A percentile compares a stretch with the other conserved stretches of the same genome.
Evolutionary conservation across 2,329 filamentous ascomycete genomes (phyloP).

Genomic region (Monosporascus sp.): DNA sequence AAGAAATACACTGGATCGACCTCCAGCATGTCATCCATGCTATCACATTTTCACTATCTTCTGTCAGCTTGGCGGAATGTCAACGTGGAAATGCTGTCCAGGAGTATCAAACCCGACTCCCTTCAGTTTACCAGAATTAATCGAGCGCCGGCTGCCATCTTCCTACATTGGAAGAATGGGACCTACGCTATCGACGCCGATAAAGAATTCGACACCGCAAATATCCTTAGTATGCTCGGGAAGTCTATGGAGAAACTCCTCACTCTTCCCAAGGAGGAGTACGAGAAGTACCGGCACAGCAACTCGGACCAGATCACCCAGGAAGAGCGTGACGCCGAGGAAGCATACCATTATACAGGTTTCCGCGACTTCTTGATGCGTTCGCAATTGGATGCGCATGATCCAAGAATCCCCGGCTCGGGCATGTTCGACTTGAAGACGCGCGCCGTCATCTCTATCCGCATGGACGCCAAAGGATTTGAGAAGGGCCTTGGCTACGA

Average conservation of each 20-base stretch:
- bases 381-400: conserved; percentile 88
- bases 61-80: conserved; percentile 77
- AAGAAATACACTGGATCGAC: conserved; percentile 92
- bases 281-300: conserved; percentile 72
- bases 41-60: conserved; percentile 90
- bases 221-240: conserved; percentile 84
- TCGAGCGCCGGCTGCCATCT: conserved; percentile 71
- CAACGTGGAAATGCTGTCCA: conserved; percentile 62
- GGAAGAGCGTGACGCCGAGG: conserved; percentile 64
- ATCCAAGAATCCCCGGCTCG: conserved; percentile 77
- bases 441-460: conserved; percentile 81
- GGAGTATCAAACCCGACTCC: conserved; percentile 57
- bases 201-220: conserved; percentile 82
- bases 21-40: conserved; percentile 86
- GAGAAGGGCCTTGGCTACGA: conserved; percentile 80
- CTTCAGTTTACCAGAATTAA: conserved; percentile 66
- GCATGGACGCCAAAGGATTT: conserved; percentile 74
- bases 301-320: conserved; percentile 65
- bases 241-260: conserved; percentile 96
- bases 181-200: conserved; percentile 94
- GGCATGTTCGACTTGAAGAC: conserved; percentile 98
- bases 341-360: conserved; percentile 83
- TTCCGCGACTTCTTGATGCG: conserved; percentile 88
- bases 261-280: conserved; percentile 75
- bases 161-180: conserved; percentile 76